These are phyloP conservation scores for Nicotiana sylvestris DNA, from an alignment of 257 asterid species.

Conservation along the genomic window DNA sequence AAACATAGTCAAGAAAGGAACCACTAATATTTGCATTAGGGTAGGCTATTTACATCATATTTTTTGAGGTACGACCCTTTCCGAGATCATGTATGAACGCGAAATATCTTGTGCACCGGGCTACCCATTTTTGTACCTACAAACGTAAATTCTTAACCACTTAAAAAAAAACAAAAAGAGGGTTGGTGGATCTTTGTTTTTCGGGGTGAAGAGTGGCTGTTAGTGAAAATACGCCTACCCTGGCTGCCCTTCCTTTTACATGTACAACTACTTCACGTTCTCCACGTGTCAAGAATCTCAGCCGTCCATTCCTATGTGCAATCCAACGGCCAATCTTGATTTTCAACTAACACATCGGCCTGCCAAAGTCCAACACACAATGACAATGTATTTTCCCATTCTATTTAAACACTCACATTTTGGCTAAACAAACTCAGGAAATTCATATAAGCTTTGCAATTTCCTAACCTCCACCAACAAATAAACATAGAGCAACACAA, in stretches of 20 bases:
- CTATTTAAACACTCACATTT: conserved; percentile 32
- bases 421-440: conserved; percentile 35
- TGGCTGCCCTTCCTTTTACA: background rate
- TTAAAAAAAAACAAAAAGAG: background rate
- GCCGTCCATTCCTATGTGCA: background rate
- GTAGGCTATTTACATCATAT: no score
- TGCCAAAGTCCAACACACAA: conserved; percentile 25
- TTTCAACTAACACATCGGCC: conserved; percentile 36
- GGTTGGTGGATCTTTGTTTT: background rate
- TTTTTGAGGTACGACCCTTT: no score
- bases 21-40: no score
- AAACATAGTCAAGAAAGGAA: no score
- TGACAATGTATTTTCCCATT: conserved; percentile 4
- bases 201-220: background rate
- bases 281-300: conserved; percentile 20
- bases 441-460: conserved; percentile 27
- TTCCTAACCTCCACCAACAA: conserved; percentile 21
- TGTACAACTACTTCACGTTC: background rate
- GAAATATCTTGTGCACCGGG: accelerated
- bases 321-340: conserved; percentile 28
- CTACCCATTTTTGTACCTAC: no score
- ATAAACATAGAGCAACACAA: no score
- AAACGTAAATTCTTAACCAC: no score
- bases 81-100: accelerated
- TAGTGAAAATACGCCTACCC: background rate